These are phyloP conservation scores for Aspergillus hancockii DNA, from an alignment of 495 filamentous ascomycete species.

Conservation along the genomic window DNA sequence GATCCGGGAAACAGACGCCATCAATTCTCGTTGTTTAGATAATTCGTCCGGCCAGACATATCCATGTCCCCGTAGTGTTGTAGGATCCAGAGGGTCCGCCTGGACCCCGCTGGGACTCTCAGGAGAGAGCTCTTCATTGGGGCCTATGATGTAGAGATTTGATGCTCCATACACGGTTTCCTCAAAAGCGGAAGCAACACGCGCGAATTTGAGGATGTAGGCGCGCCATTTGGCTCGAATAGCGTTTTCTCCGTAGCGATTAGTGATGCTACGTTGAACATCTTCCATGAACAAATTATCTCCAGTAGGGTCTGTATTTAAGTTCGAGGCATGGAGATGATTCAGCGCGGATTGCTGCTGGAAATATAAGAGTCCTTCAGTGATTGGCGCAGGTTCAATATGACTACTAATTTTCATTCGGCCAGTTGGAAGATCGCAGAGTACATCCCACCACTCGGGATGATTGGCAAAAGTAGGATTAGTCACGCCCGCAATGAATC, in stretches of 20 bases:
- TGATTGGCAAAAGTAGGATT: constrained; percentile 95
- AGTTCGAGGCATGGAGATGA: constrained; percentile 44
- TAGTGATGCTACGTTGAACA: constrained; percentile 76
- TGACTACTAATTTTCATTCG: constrained; percentile 88
- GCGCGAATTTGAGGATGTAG: constrained; percentile 87
- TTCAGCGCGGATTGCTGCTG: constrained; percentile 72
- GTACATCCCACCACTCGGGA: constrained; percentile 96
- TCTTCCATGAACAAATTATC: constrained; percentile 88
- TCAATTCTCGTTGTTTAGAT: constrained; percentile 79
- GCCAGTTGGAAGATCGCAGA: constrained; percentile 90
- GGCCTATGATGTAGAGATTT: constrained; percentile 82
- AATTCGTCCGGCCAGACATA: constrained; percentile 90
- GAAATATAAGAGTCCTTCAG: constrained; percentile 81
- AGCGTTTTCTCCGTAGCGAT: constrained; percentile 85
- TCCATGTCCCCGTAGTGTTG: constrained; percentile 75
- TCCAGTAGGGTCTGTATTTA: constrained; percentile 72
- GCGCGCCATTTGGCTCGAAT: constrained; percentile 88
- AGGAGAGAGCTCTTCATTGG: constrained; percentile 48
- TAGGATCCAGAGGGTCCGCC: constrained; percentile 52
- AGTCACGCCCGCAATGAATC: constrained; percentile 97
- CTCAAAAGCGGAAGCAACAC: constrained; percentile 91
- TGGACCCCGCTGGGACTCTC: constrained; percentile 49
- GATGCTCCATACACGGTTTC: constrained; percentile 90
- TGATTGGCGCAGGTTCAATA: constrained; percentile 74
- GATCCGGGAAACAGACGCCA: constrained; percentile 85